Evolutionary conservation across 257 asterid genomes (phyloP), one percentile per base, ranked within the genome.

Genomic region (Perilla frutescens): DNA sequence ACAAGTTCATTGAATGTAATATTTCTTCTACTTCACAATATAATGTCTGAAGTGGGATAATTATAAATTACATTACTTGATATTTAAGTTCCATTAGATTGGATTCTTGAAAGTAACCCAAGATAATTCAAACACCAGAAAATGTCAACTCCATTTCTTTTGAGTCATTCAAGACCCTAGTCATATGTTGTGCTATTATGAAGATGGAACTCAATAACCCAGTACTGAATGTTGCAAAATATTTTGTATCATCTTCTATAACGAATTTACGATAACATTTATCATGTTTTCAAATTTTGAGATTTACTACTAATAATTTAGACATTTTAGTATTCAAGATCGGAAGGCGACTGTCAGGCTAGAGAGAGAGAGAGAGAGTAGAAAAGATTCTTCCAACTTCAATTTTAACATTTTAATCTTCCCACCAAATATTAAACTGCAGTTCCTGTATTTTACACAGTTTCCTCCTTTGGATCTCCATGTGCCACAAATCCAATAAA

Each of bases 381-480:
- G 55, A 44, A 63, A 40, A 63, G 55, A 44, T 64, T 64, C 56
- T 64, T 64, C 57, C 70, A 44, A 10, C 56, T 44, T 44, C 41
- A 29, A 64, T 4, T 66, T 47, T 34, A 20, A 34, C 43, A 5
- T 20, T 32, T 67, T 8, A 31, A 8, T 12, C 53, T 50, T 66
- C 45, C 50, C 48, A 40, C 70, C 71, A 68, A 48, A 61, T 63
- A 31, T 50, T 60, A 62, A 66, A 15, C 67, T 54, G 2, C 55
- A 8, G 8, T 66, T 31, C 43, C 5, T 51, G 40, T 51, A 8
- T n/a, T 49, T n/a, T 66, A 29, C 50, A 62, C 71, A 51, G 60
- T 48, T 57, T 6, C 74, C 43, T 32, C 26, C 56, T 51, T 61
- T 45, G 29, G 70, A 72, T 72, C 51, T 36, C 1, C 13, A 11